Evolutionary conservation across 2,329 filamentous ascomycete genomes (phyloP), one percentile per base, ranked within the genome.

Genomic region (Periglandula ipomoeae): DNA sequence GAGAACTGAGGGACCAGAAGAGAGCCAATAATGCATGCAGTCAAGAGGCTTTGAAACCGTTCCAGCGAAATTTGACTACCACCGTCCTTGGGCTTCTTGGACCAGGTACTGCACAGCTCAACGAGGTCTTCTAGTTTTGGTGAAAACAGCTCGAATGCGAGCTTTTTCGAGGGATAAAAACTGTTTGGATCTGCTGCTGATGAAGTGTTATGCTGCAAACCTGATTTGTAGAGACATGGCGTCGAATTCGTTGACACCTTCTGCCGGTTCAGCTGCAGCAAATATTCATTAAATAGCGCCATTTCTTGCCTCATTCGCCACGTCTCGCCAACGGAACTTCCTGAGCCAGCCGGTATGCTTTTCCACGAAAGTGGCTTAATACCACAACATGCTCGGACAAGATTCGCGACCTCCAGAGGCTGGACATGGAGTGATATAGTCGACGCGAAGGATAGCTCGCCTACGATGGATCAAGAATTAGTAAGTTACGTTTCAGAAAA

Each of bases 301-400:
- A 67, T 69, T 38, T 72, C 67, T 23, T 61, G 58, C 13, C 76
- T 68, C 1, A 65, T 58, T 50, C 66, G 70, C 68, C 75, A 72
- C 2, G 71, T 68, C 50, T 78, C 73, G 9, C 67, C 65, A 37
- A 81, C 66, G 1, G 67, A 55, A 0, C 75, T 74, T 6, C 74
- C 72, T n/a, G 73, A 71, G 2, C 68, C 60, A 26, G 66, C 60
- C 13, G 67, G 61, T 3, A 62, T 58, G 1, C 51, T 52, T 8
- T 57, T 52, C 42, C 66, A 57, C 4, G 58, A 48, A 17, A 74
- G 51, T 5, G 60, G 56, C 4, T 64, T 56, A 27, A 65, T 57
- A 9, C 87, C 86, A 34, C 85, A 81, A 57, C 86, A 88, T 15
- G 77, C 74, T 52, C 80, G 71, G n/a, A 95, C 62, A 4, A 95